These are phyloP conservation scores for Fusarium mundagurra DNA, from an alignment of 2,329 filamentous ascomycete genomes.

Conservation along the genomic window DNA sequence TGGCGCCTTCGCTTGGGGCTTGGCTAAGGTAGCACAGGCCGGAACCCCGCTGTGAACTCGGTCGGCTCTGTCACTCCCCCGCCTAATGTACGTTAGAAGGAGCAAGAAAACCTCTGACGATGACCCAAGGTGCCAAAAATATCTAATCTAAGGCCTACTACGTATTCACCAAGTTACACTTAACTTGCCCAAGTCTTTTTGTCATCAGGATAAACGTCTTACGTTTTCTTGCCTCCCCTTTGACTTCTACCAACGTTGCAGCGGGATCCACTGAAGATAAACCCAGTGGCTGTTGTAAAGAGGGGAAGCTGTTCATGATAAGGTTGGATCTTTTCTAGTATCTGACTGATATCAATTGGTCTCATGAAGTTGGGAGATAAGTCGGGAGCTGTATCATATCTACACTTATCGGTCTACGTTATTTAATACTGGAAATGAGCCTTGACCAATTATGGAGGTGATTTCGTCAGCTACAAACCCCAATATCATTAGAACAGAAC, in stretches of 20 bases:
- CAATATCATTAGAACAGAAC: neutral
- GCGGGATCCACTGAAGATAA: constrained; percentile 14
- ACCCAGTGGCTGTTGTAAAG: neutral
- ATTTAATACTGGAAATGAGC: neutral
- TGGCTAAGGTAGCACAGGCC: constrained; percentile 5
- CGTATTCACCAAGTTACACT: neutral
- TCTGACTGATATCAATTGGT: neutral
- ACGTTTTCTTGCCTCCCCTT: neutral
- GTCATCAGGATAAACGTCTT: neutral
- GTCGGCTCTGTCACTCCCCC: constrained; percentile 23
- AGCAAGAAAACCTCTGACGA: neutral
- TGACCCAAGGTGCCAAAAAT: neutral
- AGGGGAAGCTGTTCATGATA: constrained; percentile 21
- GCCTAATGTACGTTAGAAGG: neutral
- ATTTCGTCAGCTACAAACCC: neutral
- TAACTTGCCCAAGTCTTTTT: neutral
- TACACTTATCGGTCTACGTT: neutral
- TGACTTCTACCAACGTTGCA: neutral
- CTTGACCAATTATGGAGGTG: neutral
- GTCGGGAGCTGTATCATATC: neutral
- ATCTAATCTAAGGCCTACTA: neutral
- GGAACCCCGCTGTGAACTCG: constrained; percentile 26
- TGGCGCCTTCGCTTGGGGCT: constrained; percentile 25
- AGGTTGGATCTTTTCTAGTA: neutral
- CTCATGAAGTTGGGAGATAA: too few relatives aligned